A percentile compares a stretch with the other conserved stretches of the same genome.
phyloP scores from a whole-genome alignment of 192 early-diverging fungal species.

The Coemansia sp. region DNA sequence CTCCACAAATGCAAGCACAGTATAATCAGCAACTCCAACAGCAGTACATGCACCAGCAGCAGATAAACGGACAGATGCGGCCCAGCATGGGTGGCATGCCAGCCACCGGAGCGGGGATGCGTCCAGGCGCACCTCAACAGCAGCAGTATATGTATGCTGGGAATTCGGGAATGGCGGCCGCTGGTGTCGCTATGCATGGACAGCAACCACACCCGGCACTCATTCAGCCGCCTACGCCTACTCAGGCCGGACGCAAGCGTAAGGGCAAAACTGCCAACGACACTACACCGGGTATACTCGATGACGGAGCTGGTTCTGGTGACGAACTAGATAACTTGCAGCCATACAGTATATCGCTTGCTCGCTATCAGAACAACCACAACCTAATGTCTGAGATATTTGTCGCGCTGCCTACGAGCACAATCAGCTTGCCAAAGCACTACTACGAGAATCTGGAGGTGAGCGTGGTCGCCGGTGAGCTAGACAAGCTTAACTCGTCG shows the following conservation, averaged over 20 bases:
- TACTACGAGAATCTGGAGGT: conserved; percentile 32
- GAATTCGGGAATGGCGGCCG: conserved; percentile 21
- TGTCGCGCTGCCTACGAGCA: conserved; percentile 48
- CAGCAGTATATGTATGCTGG: conserved; percentile 38
- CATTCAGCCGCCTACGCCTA: conserved; percentile 22
- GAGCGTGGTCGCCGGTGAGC: neutral
- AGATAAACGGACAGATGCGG: conserved; percentile 26
- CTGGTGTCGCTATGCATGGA: conserved; percentile 26
- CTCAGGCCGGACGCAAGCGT: conserved; percentile 26
- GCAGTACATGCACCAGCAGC: conserved; percentile 34
- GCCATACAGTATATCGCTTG: conserved; percentile 38
- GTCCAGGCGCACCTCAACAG: conserved; percentile 18
- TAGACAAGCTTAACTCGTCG: conserved; percentile 14
- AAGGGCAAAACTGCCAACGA: conserved; percentile 23
- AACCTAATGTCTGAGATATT: conserved; percentile 51
- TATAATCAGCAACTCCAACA: conserved; percentile 31
- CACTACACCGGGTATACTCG: neutral
- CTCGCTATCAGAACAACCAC: conserved; percentile 52
- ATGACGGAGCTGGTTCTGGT: conserved; percentile 25
- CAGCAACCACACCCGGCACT: conserved; percentile 44
- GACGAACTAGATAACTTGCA: conserved; percentile 44
- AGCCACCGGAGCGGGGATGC: conserved; percentile 6
- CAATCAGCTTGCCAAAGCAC: conserved; percentile 33
- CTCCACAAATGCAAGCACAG: conserved; percentile 34
- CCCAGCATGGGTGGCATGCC: conserved; percentile 22